Conservation (phyloP, 2,329 filamentous ascomycete genomes). For the Colletotrichum gigasporum region DNA sequence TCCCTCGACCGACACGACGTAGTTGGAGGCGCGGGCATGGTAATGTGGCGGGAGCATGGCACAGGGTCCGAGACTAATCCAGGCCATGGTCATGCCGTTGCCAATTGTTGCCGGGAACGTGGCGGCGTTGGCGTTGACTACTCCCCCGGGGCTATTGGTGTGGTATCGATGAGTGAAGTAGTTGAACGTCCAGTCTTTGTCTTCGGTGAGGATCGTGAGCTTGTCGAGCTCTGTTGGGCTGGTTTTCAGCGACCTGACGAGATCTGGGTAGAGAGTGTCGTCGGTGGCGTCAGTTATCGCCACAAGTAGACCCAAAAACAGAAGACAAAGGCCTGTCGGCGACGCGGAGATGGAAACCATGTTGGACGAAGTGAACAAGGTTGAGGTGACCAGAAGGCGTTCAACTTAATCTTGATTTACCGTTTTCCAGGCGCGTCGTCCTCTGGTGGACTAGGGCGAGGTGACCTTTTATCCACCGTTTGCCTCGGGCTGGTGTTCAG, state of each 20-base stretch:
- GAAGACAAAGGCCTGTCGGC: background rate
- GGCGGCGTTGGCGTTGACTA: constrained; percentile 61
- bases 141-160: constrained; percentile 54
- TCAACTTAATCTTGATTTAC: background rate
- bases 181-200: constrained; percentile 59
- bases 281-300: constrained; percentile 12
- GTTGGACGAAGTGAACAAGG: constrained; percentile 12
- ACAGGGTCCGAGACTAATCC: constrained; percentile 59
- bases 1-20: constrained; percentile 56
- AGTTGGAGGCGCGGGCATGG: constrained; percentile 59
- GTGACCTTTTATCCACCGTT: constrained; percentile 4
- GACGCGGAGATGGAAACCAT: background rate
- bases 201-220: constrained; percentile 47
- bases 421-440: background rate
- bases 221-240: constrained; percentile 57
- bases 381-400: constrained; percentile 11
- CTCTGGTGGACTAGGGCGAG: constrained; percentile 11
- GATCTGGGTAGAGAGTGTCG: constrained; percentile 38
- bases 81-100: constrained; percentile 56
- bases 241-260: constrained; percentile 39
- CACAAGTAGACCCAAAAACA: background rate
- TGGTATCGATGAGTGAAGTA: constrained; percentile 53
- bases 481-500: background rate
- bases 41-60: constrained; percentile 60
- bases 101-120: constrained; percentile 58